Evolutionary conservation across 768 basidiomycete genomes (phyloP).

Genomic region (Suillus cothurnatus): DNA sequence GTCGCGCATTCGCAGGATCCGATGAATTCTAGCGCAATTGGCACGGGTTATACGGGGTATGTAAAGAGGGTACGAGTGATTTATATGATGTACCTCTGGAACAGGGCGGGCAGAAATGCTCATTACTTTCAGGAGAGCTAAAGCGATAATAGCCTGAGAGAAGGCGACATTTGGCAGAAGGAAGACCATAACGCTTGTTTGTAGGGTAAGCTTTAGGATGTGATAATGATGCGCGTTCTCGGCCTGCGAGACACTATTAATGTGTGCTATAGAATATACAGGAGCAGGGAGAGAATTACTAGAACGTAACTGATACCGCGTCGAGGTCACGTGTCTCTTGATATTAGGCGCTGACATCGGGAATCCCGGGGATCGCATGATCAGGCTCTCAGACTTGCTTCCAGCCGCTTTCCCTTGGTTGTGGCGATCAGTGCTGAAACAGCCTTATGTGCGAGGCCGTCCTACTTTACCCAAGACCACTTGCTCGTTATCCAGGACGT

Average conservation of each 20-base stretch:
- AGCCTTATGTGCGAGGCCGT: conserved; percentile 41
- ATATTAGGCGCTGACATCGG: not conserved
- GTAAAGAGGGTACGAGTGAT: not conserved
- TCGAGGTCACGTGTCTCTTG: conserved; percentile 1
- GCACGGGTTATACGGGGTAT: not conserved
- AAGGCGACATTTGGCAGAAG: not conserved
- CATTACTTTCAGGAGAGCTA: not conserved
- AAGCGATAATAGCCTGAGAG: not conserved
- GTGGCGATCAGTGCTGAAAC: not conserved
- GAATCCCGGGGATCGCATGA: not conserved
- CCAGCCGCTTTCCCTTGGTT: conserved; percentile 1
- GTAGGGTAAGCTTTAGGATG: not conserved
- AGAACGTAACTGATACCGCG: not conserved
- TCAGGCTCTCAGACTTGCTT: not conserved
- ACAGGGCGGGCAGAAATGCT: not conserved
- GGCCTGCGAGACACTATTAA: not conserved
- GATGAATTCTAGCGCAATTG: not conserved
- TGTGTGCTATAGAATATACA: not conserved
- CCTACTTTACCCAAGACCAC: conserved; percentile 68
- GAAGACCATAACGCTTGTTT: not conserved
- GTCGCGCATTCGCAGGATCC: not conserved
- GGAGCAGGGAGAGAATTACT: not conserved
- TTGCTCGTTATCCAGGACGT: conserved; percentile 57
- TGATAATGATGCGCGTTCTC: not conserved
- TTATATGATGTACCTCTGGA: not conserved